Evolutionary conservation across 345 rosid genomes (phyloP).

Genomic region (Syzygium oleosum): DNA sequence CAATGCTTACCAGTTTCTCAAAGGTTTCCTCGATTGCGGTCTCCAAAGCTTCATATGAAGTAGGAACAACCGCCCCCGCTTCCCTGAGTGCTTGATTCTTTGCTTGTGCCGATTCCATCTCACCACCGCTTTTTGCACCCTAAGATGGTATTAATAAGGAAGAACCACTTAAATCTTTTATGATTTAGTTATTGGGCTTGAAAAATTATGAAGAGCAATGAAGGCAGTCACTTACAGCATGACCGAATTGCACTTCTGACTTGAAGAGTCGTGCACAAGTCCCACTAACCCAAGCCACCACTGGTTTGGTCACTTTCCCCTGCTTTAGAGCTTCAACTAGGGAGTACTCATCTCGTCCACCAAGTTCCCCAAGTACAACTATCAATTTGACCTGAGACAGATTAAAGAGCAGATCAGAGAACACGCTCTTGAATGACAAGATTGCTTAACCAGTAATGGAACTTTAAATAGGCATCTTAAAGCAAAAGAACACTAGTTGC

Average conservation of each 20-base stretch:
- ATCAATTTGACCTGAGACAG: slow-evolving; percentile 72
- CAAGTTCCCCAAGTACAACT: slow-evolving; percentile 97
- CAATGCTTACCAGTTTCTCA: slow-evolving; percentile 53
- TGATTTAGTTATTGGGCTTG: not conserved
- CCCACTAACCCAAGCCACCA: slow-evolving; percentile 99
- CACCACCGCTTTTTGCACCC: slow-evolving; percentile 99
- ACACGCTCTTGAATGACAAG: not conserved
- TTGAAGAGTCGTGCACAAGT: slow-evolving; percentile 96
- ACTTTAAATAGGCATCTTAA: not conserved
- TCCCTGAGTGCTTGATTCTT: slow-evolving; percentile 90
- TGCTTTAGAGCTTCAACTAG: slow-evolving; percentile 91
- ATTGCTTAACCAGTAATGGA: not conserved
- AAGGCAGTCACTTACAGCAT: slow-evolving; percentile 66
- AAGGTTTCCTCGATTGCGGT: slow-evolving; percentile 74
- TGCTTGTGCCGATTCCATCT: slow-evolving; percentile 97
- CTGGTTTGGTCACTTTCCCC: slow-evolving; percentile 89
- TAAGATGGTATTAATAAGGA: slow-evolving; percentile 10
- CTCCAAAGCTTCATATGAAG: slow-evolving; percentile 85
- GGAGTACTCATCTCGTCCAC: slow-evolving; percentile 95
- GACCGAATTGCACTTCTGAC: slow-evolving; percentile 98
- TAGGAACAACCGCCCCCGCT: slow-evolving; percentile 91
- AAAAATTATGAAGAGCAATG: not conserved
- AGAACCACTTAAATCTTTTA: not conserved
- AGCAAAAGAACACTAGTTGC: not conserved
- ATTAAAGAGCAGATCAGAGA: not conserved